Conservation (phyloP, 2,329 filamentous ascomycete genomes). For the Aspergillus alliaceus region DNA sequence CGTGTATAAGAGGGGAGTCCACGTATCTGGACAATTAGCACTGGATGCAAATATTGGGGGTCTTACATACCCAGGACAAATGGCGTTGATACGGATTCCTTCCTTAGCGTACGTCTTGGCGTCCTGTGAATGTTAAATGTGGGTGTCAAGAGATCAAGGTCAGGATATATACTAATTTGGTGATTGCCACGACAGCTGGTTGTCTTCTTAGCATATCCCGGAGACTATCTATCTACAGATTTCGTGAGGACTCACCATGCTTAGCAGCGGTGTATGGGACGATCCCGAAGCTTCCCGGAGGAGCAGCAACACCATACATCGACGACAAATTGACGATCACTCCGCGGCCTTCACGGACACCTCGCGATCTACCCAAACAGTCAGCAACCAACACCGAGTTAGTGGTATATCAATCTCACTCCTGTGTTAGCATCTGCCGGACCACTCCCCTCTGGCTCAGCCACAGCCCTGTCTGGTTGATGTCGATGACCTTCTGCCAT, state of each 20-base stretch:
- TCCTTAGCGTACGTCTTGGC: constrained; percentile 52
- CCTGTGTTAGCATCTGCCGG: constrained; percentile 27
- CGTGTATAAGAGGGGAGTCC: constrained; percentile 23
- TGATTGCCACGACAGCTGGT: constrained; percentile 25
- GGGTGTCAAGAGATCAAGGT: not conserved
- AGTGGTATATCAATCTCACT: constrained; percentile 13
- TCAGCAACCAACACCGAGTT: no score
- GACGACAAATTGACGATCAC: constrained; percentile 28
- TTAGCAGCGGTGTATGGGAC: constrained; percentile 25
- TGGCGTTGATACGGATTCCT: constrained; percentile 60
- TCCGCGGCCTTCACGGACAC: constrained; percentile 20
- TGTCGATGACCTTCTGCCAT: constrained; percentile 52
- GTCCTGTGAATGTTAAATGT: constrained; percentile 19
- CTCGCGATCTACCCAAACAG: constrained; percentile 11
- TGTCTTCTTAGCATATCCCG: not conserved
- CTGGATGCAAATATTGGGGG: not conserved
- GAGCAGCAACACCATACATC: constrained; percentile 20
- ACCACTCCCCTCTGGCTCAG: constrained; percentile 56
- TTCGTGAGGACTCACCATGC: constrained; percentile 16
- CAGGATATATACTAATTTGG: constrained; percentile 18
- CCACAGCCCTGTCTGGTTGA: constrained; percentile 60
- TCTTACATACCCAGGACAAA: constrained; percentile 52
- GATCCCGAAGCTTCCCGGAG: constrained; percentile 14
- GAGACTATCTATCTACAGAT: not conserved
- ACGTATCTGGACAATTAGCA: constrained; percentile 18